These are phyloP conservation scores for Quillaja saponaria DNA, from an alignment of 306 rosid genomes.

Conservation along the genomic window DNA sequence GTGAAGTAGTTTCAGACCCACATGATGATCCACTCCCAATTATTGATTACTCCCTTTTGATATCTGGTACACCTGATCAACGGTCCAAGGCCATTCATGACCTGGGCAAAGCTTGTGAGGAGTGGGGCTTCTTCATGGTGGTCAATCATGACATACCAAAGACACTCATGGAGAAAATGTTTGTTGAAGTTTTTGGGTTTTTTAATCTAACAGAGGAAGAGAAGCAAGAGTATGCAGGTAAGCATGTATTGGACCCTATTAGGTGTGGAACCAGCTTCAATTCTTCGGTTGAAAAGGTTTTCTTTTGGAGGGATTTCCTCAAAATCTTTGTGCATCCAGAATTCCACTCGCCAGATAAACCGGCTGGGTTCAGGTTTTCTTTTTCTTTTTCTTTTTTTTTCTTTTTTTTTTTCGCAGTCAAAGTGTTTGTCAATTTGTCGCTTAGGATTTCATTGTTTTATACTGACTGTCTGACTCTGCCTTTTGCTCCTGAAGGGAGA, in stretches of 20 bases:
- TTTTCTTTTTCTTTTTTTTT: background rate
- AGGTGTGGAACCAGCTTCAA: conserved; percentile 54
- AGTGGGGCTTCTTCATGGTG: conserved; percentile 51
- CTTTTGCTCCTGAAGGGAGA: conserved; percentile 33
- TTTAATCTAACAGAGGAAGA: conserved; percentile 45
- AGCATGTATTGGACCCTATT: conserved; percentile 35
- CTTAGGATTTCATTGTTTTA: too few species aligned
- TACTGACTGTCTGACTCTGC: background rate
- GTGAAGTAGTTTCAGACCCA: conserved; percentile 27
- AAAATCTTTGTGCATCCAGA: conserved; percentile 53
- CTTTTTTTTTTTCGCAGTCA: background rate
- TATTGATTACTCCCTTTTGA: conserved; percentile 38
- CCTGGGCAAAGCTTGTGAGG: conserved; percentile 40
- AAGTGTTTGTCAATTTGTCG: too few species aligned
- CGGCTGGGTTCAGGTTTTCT: conserved; percentile 53
- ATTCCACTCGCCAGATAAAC: conserved; percentile 56
- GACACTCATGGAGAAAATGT: conserved; percentile 35
- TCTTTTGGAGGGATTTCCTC: conserved; percentile 63
- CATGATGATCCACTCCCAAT: conserved; percentile 41
- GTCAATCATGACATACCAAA: conserved; percentile 34
- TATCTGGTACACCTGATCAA: conserved; percentile 35
- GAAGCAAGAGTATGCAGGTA: conserved; percentile 41
- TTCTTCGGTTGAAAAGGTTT: conserved; percentile 34
- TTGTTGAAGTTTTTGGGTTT: conserved; percentile 31
- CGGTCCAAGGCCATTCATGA: conserved; percentile 34